phyloP scores from a whole-genome alignment of 352 stramenopile genomes.

The Pythium utonaiense region DNA sequence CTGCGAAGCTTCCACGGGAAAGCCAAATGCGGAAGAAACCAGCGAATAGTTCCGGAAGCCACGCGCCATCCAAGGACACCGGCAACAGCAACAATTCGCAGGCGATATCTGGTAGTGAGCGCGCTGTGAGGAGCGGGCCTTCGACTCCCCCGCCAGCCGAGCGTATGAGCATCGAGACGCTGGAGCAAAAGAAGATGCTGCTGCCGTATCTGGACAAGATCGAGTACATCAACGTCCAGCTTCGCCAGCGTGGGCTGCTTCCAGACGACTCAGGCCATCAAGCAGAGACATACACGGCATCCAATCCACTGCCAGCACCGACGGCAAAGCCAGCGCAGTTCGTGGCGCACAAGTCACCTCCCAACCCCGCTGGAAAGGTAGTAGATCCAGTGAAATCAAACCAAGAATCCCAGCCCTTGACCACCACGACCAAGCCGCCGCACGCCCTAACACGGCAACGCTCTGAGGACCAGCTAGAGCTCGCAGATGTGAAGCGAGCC shows the following conservation, averaged over 20 bases:
- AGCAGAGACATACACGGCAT: neutral
- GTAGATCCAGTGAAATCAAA: neutral
- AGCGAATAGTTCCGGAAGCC: neutral
- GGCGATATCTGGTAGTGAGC: neutral
- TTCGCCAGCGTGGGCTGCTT: slow-evolving; percentile 52
- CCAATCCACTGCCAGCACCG: neutral
- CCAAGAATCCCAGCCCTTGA: neutral
- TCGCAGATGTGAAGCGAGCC: neutral
- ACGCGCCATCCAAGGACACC: neutral
- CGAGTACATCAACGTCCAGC: slow-evolving; percentile 83
- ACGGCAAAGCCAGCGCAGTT: neutral
- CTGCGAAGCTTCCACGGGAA: slow-evolving; percentile 11
- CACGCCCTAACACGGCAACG: slow-evolving; percentile 1
- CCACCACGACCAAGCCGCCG: neutral
- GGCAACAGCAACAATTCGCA: slow-evolving; percentile 2
- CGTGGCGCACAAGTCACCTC: neutral
- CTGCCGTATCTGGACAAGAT: slow-evolving; percentile 85
- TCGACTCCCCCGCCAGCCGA: neutral
- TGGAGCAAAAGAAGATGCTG: slow-evolving; percentile 81
- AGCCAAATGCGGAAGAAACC: neutral
- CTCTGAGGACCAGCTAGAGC: slow-evolving; percentile 5
- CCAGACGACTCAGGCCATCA: slow-evolving; percentile 12
- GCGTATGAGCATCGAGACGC: slow-evolving; percentile 50
- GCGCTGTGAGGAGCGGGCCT: neutral
- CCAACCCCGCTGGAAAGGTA: neutral